Base-by-base conservation (phyloP, 495 filamentous ascomycete species). In the Lasiosphaeria hispida region DNA sequence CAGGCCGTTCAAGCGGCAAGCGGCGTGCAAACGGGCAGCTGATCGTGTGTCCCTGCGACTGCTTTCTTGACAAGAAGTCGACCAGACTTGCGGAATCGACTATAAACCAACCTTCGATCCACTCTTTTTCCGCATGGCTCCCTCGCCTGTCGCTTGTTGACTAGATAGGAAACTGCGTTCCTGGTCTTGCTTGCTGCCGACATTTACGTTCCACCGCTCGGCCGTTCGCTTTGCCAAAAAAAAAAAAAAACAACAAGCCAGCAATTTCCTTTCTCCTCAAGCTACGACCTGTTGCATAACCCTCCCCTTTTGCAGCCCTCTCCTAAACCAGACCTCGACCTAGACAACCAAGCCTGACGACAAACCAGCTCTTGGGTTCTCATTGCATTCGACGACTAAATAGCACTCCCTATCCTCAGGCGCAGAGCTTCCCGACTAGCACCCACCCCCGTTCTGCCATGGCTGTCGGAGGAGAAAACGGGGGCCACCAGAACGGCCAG, bases 391-490 rank as follows among this genome's bases (percentile, higher is more conserved):
- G 18, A 14, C 43, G 4, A 30, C 2, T 5, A 5, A 30, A 30
- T 3, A 40, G 10, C 36, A 23, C 15, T 19, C 23, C 55, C 15
- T 11, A 15, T 18, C 10, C 44, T 37, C 10, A 11, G 30, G 39
- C 39, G 14, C 38, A 35, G 23, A 41, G 39, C 39, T 11, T 19
- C 52, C 48, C 44, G 14, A 53, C 42, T 48, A 10, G 14, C 57
- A 15, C 19, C 30, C 49, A 13, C 10, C 17, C 33, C 30, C 40
- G 18, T 8, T 35, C 35, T 19, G 58, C 36, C n/a, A 72, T 72
- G 69, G 59, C 67, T 55, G 48, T 68, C 30, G 55, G 57, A 48
- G 48, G 47, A 41, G 52, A 69, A 42, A 69, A 64, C 55, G 68
- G 66, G 10, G 15, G 30, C 42, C 38, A 57, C 36, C 57, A 30